Percentiles rank a stretch among this genome's conserved stretches.
Evolutionary conservation across 345 rosid genomes (phyloP).

Genomic region (Cardamine chenopodiifolia): DNA sequence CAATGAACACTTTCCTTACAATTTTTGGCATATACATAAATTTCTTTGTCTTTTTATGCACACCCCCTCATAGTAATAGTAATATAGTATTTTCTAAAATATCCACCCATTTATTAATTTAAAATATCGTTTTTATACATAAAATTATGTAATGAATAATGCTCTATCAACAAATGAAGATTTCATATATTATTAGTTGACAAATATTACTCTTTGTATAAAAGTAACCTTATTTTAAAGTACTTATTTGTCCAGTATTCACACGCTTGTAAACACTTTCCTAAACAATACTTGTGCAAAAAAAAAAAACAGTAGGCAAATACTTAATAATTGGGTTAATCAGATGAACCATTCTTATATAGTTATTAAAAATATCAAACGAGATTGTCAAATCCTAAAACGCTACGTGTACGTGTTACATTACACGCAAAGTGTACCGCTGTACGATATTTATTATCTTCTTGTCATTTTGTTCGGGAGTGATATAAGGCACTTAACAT

Average conservation of each 20-base stretch:
- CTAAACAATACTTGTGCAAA: slow-evolving; percentile 9
- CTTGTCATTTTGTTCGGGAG: not conserved
- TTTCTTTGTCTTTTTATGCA: slow-evolving; percentile 11
- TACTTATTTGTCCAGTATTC: slow-evolving; percentile 24
- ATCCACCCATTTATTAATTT: not conserved
- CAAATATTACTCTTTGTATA: slow-evolving; percentile 16
- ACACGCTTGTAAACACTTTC: slow-evolving; percentile 32
- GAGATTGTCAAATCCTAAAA: slow-evolving; percentile 7
- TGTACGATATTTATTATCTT: not conserved
- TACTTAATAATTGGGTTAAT: not conserved
- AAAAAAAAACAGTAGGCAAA: slow-evolving; percentile 1
- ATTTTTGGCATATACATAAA: slow-evolving; percentile 3
- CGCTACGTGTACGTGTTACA: slow-evolving; percentile 2
- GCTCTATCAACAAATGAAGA: slow-evolving; percentile 13
- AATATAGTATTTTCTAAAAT: slow-evolving; percentile 11
- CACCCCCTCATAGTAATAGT: slow-evolving; percentile 17
- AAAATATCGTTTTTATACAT: not conserved
- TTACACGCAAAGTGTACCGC: not conserved
- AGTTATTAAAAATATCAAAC: not conserved
- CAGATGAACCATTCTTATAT: not conserved
- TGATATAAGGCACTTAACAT: slow-evolving; percentile 8
- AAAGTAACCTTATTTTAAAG: slow-evolving; percentile 26
- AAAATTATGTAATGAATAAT: not conserved
- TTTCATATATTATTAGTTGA: slow-evolving; percentile 31
- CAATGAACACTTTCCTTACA: slow-evolving; percentile 26